Base-by-base conservation (phyloP, 179 eudicot genomes). In the Dionaea muscipula region DNA sequence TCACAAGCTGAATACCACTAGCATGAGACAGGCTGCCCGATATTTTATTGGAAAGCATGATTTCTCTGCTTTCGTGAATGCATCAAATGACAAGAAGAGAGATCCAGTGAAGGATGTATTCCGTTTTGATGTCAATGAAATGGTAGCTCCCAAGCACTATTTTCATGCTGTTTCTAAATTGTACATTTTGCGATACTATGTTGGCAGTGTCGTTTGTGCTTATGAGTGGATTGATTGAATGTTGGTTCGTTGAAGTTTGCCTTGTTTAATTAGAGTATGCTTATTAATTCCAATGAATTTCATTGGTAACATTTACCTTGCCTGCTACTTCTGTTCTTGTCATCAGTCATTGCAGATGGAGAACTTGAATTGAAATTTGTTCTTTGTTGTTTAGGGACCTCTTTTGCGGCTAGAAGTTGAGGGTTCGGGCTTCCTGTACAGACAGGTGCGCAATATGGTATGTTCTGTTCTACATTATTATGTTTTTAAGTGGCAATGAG, bases 371-470 rank as follows among this genome's bases (percentile, higher is more conserved):
- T 57, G 26, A 21, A 46, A 15, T 23, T 62, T 1, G 35, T 49
- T 45, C 38, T 19, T 51, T 51, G 38, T 63, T 62, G 57, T 68
- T 10, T 53, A 90, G 95, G 97, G 97, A 50, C 76, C 89, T 68
- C 64, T 81, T 52, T 27, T 86, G 75, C 90, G 83, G 78, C 78
- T 86, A 49, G 97, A 90, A 72, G 90, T 86, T 67, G 95, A 90
- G 78, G 97, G 97, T 51, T 81, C 95, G 16, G 95, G 97, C 21
- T 90, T 90, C 69, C 51, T 90, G 53, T 90, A 90, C 58, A 74
- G 90, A 72, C 97, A 90, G 83, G 90, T 90, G 60, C 67, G 97
- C 55, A 90, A 90, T 80, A 90, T 90, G 97, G 97, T 86, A 78
- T 20, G n/a, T n/a, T n/a, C n/a, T n/a, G n/a, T n/a, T n/a, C n/a